Conservation (phyloP, 768 basidiomycete species). For the Polyporus arcularius region DNA sequence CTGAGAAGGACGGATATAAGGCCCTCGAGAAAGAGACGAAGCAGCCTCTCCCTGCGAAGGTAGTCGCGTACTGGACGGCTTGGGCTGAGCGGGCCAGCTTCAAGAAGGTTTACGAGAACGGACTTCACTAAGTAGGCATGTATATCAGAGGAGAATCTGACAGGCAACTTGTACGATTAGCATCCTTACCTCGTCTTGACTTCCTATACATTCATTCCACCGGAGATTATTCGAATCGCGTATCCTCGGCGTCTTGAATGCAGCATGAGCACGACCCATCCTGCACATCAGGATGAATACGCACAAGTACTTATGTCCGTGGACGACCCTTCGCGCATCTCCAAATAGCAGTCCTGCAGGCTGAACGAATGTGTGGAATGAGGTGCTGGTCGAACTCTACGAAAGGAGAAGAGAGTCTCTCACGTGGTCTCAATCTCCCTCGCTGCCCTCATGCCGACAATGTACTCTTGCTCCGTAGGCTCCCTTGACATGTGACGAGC, state of each 20-base stretch:
- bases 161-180: not conserved
- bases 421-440: conserved; percentile 63
- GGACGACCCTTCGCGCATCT: conserved; percentile 61
- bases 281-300: not conserved
- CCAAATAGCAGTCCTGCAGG: conserved; percentile 62
- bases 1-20: conserved; percentile 38
- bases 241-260: conserved; percentile 5
- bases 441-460: conserved; percentile 61
- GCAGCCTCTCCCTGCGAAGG: conserved; percentile 37
- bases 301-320: conserved; percentile 39
- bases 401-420: conserved; percentile 22
- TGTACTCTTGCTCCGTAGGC: conserved; percentile 68
- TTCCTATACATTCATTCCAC: too few relatives aligned
- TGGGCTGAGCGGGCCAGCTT: conserved; percentile 47
- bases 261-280: not conserved
- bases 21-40: conserved; percentile 43
- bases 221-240: not conserved
- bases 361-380: conserved; percentile 31
- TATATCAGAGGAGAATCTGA: not conserved
- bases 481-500: conserved; percentile 62
- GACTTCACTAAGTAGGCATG: conserved; percentile 39
- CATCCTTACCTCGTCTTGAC: not conserved
- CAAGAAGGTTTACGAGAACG: conserved; percentile 41
- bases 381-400: not conserved
- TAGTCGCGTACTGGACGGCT: conserved; percentile 43